These are phyloP conservation scores for Phaeophleospora eucalypticola DNA, from an alignment of 2,329 filamentous ascomycete species.

Conservation along the genomic window DNA sequence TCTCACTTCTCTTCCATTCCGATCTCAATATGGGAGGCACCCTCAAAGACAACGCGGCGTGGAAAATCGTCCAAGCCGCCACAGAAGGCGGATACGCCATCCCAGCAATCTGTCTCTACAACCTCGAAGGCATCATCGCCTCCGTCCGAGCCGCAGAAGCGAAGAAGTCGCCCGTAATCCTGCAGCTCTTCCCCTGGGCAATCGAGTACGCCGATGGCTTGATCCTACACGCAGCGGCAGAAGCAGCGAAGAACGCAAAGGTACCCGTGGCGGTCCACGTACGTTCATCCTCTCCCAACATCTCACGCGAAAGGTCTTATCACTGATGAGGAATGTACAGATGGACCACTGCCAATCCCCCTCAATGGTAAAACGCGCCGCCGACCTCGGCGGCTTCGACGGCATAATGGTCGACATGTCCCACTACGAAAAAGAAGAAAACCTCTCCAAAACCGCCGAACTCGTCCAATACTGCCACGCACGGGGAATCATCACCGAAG, in stretches of 20 bases:
- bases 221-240: constrained; percentile 16
- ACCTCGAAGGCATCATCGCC: constrained; percentile 23
- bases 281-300: too few relatives aligned
- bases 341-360: constrained; percentile 18
- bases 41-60: background rate
- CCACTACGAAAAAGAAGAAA: constrained; percentile 27
- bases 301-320: too few relatives aligned
- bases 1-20: background rate
- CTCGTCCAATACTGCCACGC: constrained; percentile 22
- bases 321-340: background rate
- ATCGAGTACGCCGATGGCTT: constrained; percentile 18
- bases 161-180: constrained; percentile 21
- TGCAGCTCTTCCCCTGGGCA: constrained; percentile 26
- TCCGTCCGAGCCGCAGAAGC: constrained; percentile 21
- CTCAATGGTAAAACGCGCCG: background rate
- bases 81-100: constrained; percentile 1
- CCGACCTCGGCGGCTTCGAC: constrained; percentile 16
- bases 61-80: constrained; percentile 2
- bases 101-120: constrained; percentile 5
- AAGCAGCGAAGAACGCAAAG: constrained; percentile 16
- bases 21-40: background rate
- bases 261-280: constrained; percentile 24
- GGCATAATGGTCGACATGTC: constrained; percentile 31
- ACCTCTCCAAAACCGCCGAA: constrained; percentile 21
- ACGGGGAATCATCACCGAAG: constrained; percentile 26